A percentile compares a stretch with the other conserved stretches of the same genome.
Evolutionary conservation across 139 green algal species (phyloP).

Genomic region (Nannochloris sp.): DNA sequence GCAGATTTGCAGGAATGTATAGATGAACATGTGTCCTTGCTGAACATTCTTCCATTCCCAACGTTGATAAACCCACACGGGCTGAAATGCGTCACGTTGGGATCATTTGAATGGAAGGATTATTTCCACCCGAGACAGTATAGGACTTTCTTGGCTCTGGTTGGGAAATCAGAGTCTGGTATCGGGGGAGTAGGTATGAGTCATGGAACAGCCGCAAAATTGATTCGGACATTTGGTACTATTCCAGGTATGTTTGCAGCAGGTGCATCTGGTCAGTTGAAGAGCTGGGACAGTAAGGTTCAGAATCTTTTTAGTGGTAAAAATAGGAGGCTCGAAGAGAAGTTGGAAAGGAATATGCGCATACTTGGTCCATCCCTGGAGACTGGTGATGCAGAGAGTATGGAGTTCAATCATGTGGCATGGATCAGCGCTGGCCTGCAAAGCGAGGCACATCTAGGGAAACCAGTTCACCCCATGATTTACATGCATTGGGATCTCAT

Average conservation of each 20-base stretch:
- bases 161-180: neutral
- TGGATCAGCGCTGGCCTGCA: neutral
- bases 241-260: neutral
- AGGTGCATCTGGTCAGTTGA: neutral
- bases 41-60: conserved; percentile 5
- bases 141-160: neutral
- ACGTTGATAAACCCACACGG: neutral
- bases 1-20: conserved; percentile 10
- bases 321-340: neutral
- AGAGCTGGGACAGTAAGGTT: conserved; percentile 3
- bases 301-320: neutral
- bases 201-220: neutral
- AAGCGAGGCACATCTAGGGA: neutral
- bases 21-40: neutral
- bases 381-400: too few species aligned
- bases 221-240: neutral
- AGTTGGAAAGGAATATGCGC: neutral
- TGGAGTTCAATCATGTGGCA: neutral
- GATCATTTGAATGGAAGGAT: neutral
- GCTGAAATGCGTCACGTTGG: neutral
- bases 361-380: too few species aligned
- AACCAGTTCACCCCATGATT: neutral
- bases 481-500: neutral
- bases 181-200: conserved; percentile 8
- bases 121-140: neutral